phyloP scores from a whole-genome alignment of 1,284 basidiomycete genomes.

The Sporisorium scitamineum region DNA sequence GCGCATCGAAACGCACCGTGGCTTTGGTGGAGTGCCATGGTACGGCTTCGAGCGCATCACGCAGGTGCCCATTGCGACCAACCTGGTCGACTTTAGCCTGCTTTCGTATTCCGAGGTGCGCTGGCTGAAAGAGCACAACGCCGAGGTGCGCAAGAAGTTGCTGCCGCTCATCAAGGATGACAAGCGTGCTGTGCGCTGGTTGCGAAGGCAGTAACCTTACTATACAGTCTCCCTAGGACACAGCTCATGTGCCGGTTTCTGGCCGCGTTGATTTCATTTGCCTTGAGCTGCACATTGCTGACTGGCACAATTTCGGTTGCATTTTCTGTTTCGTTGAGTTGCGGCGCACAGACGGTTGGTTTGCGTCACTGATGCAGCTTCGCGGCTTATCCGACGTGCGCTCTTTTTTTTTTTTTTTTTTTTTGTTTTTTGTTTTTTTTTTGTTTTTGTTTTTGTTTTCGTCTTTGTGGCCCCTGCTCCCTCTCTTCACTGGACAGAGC shows the following conservation, averaged over 20 bases:
- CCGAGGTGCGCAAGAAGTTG: constrained; percentile 50
- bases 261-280: background rate
- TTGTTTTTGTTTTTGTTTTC: too few relatives aligned
- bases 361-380: constrained; percentile 8
- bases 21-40: constrained; percentile 63
- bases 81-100: constrained; percentile 63
- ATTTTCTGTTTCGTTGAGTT: background rate
- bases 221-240: background rate
- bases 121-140: constrained; percentile 70
- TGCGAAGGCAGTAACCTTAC: constrained; percentile 47
- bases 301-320: background rate
- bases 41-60: constrained; percentile 70
- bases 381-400: constrained; percentile 1
- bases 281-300: constrained; percentile 2
- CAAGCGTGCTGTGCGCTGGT: constrained; percentile 55
- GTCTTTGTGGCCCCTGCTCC: background rate
- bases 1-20: constrained; percentile 49
- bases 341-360: constrained; percentile 7
- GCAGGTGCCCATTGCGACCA: constrained; percentile 63
- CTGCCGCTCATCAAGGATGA: constrained; percentile 64
- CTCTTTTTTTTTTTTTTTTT: too few relatives aligned
- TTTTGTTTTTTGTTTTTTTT: too few relatives aligned
- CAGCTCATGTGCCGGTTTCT: background rate
- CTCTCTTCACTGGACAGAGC: background rate
- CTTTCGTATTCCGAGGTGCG: constrained; percentile 58